These are phyloP conservation scores for Eutrema heterophyllum DNA, from an alignment of 345 rosid genomes.

Conservation along the genomic window DNA sequence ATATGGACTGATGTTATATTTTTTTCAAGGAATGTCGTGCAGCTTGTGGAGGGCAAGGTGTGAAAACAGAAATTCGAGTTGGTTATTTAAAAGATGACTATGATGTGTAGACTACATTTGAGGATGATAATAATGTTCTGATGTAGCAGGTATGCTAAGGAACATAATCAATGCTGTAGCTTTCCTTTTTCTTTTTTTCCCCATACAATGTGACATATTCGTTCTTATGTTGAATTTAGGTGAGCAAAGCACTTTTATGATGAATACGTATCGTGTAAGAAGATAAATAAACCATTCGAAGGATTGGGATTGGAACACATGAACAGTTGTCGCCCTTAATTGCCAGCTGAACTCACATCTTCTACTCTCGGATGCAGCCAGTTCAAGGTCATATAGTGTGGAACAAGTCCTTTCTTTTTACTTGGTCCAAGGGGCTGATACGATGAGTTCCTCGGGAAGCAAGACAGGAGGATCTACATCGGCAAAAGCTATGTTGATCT, in stretches of 20 bases:
- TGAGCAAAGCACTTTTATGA: conserved; percentile 83
- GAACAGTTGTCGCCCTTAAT: conserved; percentile 56
- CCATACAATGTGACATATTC: background rate
- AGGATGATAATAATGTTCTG: conserved; percentile 84
- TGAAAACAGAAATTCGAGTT: conserved; percentile 79
- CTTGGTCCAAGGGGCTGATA: conserved; percentile 34
- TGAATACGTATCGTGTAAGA: conserved; percentile 55
- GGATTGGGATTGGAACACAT: conserved; percentile 80
- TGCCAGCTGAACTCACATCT: conserved; percentile 27
- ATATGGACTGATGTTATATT: background rate
- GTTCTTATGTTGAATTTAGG: conserved; percentile 36
- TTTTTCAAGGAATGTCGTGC: conserved; percentile 80
- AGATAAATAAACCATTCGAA: conserved; percentile 60
- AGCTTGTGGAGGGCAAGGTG: conserved; percentile 95
- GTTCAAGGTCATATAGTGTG: no score
- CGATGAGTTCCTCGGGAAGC: conserved; percentile 1
- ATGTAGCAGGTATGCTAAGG: conserved; percentile 76
- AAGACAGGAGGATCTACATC: conserved; percentile 38
- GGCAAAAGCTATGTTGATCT: conserved; percentile 44
- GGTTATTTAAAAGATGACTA: conserved; percentile 81
- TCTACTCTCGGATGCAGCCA: no score
- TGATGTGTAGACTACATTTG: conserved; percentile 30
- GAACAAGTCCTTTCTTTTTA: conserved; percentile 42
- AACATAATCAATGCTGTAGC: background rate
- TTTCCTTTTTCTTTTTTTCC: background rate